A percentile compares a stretch with the other conserved stretches of the same genome.
phyloP scores from a whole-genome alignment of 139 green algal genomes.

The Trebouxia sp. region DNA sequence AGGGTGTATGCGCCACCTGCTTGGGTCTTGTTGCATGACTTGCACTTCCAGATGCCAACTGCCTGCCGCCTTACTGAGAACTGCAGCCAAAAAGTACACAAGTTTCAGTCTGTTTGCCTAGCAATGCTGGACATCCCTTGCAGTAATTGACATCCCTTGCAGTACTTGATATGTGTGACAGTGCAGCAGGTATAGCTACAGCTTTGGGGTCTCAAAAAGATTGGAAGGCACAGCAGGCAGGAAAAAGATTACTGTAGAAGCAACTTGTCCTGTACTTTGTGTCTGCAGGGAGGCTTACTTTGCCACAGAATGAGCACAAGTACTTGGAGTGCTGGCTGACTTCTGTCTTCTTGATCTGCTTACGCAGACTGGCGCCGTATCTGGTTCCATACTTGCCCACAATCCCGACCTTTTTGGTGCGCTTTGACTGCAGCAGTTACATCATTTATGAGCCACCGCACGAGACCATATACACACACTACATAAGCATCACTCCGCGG shows the following conservation, averaged over 20 bases:
- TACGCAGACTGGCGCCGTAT: constrained; percentile 95
- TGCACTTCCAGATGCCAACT: constrained; percentile 99
- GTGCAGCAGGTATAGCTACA: neutral
- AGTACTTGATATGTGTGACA: too few relatives aligned
- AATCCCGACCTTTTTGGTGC: constrained; percentile 99
- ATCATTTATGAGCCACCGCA: too few relatives aligned
- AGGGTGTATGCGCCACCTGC: constrained; percentile 95
- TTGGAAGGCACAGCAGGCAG: too few relatives aligned
- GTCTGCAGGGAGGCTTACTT: constrained; percentile 58
- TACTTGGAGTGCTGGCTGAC: constrained; percentile 99
- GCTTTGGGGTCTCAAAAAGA: too few relatives aligned
- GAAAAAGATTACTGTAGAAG: too few relatives aligned
- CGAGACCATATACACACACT: neutral
- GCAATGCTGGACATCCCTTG: too few relatives aligned
- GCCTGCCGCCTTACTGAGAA: constrained; percentile 87
- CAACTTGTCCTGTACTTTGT: too few relatives aligned
- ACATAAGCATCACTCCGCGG: too few relatives aligned
- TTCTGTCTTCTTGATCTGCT: constrained; percentile 99
- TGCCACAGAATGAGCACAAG: constrained; percentile 99
- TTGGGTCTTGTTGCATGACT: constrained; percentile 89
- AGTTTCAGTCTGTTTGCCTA: too few relatives aligned
- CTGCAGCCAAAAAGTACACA: constrained; percentile 60
- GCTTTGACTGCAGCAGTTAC: constrained; percentile 89
- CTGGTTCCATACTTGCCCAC: constrained; percentile 99
- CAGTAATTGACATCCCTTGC: too few relatives aligned